A percentile compares a stretch with the other conserved stretches of the same genome.
phyloP scores from a whole-genome alignment of 2,329 filamentous ascomycete genomes.

The Aureobasidium sp. region DNA sequence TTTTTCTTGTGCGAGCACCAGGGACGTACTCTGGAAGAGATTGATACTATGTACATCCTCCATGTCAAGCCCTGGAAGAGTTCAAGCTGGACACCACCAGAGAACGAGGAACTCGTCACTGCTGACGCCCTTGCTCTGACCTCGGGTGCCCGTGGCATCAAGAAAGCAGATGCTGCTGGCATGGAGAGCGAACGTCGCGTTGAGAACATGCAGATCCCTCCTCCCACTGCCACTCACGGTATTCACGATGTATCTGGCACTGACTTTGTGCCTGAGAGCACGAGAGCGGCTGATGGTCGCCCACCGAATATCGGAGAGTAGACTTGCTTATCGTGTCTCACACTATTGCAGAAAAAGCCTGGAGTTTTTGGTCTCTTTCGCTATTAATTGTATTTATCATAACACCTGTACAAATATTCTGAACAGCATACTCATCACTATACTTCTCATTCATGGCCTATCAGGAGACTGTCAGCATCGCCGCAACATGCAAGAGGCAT shows the following conservation, averaged over 20 bases:
- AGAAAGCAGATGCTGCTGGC: slow-evolving; percentile 25
- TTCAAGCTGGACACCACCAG: slow-evolving; percentile 28
- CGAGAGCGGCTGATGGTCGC: slow-evolving; percentile 4
- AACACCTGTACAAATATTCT: background rate
- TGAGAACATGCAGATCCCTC: slow-evolving; percentile 19
- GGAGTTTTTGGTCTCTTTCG: background rate
- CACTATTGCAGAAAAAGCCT: background rate
- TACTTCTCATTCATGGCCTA: background rate
- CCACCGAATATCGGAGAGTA: slow-evolving; percentile 5
- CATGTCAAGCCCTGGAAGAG: slow-evolving; percentile 30
- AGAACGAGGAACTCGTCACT: slow-evolving; percentile 23
- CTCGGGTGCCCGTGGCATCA: slow-evolving; percentile 27
- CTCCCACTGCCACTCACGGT: slow-evolving; percentile 22
- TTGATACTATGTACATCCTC: slow-evolving; percentile 35
- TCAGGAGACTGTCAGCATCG: background rate
- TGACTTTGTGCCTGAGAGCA: slow-evolving; percentile 22
- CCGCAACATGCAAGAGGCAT: too few relatives aligned
- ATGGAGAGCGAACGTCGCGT: slow-evolving; percentile 17
- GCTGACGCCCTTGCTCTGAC: slow-evolving; percentile 26
- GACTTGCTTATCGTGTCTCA: background rate
- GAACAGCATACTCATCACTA: background rate
- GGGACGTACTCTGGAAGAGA: slow-evolving; percentile 34
- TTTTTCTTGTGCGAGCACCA: slow-evolving; percentile 35
- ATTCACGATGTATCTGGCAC: slow-evolving; percentile 26
- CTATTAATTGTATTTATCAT: background rate